These are phyloP conservation scores for Monosporascus ibericus DNA, from an alignment of 2,329 filamentous ascomycete genomes.

Conservation along the genomic window DNA sequence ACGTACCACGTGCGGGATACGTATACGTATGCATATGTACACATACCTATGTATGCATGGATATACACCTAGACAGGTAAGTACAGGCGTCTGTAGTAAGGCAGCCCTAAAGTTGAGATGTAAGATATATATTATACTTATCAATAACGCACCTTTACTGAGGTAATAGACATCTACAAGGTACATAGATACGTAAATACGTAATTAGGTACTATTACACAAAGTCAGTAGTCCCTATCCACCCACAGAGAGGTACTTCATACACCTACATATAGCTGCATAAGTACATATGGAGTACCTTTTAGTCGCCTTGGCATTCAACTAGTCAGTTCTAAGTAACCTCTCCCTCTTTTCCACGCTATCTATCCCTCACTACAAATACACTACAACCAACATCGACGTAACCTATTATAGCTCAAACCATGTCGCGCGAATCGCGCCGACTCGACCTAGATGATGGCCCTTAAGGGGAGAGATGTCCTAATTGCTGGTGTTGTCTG, in stretches of 20 bases:
- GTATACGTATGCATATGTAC: too few species aligned
- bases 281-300: neutral
- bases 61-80: too few species aligned
- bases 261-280: neutral
- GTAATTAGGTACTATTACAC: too few species aligned
- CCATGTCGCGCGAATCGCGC: slow-evolving; percentile 29
- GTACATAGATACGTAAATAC: too few species aligned
- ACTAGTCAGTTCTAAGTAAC: neutral
- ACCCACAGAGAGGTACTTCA: too few species aligned
- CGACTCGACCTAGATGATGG: slow-evolving; percentile 45
- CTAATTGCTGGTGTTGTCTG: slow-evolving; percentile 60
- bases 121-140: neutral
- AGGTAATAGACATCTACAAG: neutral
- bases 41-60: too few species aligned
- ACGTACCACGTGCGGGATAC: too few species aligned
- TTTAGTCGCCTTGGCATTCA: neutral
- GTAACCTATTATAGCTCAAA: slow-evolving; percentile 11
- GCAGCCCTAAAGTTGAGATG: too few species aligned
- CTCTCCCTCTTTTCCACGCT: neutral
- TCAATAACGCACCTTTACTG: neutral
- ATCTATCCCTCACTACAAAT: neutral
- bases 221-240: too few species aligned
- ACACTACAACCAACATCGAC: neutral
- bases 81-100: too few species aligned
- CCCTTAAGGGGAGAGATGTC: slow-evolving; percentile 68